Evolutionary conservation across 257 asterid species (phyloP).

Genomic region (Mitragyna speciosa): DNA sequence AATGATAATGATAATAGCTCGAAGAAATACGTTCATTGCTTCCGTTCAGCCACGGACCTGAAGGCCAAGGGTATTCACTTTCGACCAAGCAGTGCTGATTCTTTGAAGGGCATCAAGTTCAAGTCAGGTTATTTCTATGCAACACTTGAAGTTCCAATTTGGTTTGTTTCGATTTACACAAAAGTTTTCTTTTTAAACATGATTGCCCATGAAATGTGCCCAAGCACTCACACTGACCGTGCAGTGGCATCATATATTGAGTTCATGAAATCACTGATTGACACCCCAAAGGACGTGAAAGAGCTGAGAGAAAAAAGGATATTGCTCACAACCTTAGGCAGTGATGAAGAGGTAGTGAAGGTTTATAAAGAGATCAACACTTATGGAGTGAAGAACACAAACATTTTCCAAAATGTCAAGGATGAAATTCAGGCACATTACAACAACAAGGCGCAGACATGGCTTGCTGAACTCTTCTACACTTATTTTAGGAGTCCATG

Average conservation of each 20-base stretch:
- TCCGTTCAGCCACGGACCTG: constrained; percentile 27
- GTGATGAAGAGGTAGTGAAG: no score
- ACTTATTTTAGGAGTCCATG: constrained; percentile 24
- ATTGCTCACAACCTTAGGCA: no score
- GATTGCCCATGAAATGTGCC: constrained; percentile 36
- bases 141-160: constrained; percentile 23
- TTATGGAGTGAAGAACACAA: not conserved
- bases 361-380: not conserved
- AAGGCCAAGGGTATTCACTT: constrained; percentile 40
- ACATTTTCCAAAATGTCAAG: not conserved
- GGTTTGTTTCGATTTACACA: constrained; percentile 9
- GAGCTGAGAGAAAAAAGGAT: constrained; percentile 22
- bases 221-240: not conserved
- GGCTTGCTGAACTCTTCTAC: constrained; percentile 20
- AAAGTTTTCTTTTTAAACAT: constrained; percentile 29
- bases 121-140: constrained; percentile 21
- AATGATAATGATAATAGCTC: not conserved
- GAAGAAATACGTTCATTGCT: not conserved
- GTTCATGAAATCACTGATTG: no score
- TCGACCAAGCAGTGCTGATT: constrained; percentile 6
- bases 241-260: no score
- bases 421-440: constrained; percentile 6
- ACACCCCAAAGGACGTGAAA: constrained; percentile 6
- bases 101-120: constrained; percentile 23
- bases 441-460: constrained; percentile 11